A percentile compares a stretch with the other conserved stretches of the same genome.
Evolutionary conservation across 495 filamentous ascomycete genomes (phyloP).

Genomic region (Ramalina peruviana): DNA sequence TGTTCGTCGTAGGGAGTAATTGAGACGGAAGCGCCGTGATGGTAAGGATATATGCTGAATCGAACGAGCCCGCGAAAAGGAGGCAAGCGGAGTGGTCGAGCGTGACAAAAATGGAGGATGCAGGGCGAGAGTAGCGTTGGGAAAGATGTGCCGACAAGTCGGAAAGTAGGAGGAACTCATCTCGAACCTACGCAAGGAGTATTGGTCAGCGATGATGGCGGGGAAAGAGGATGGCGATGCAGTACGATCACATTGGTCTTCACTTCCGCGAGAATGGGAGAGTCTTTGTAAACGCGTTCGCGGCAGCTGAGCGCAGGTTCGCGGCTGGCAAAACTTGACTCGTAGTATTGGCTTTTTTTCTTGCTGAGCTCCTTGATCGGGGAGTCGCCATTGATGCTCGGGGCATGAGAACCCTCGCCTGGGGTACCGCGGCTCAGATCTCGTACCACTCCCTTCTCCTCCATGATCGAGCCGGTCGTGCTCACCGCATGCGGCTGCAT

Average conservation of each 20-base stretch:
- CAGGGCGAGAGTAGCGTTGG: constrained; percentile 55
- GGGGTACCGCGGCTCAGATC: constrained; percentile 4
- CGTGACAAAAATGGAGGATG: constrained; percentile 56
- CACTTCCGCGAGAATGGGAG: constrained; percentile 65
- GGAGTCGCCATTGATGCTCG: constrained; percentile 9
- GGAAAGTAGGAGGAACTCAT: constrained; percentile 42
- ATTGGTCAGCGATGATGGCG: neutral
- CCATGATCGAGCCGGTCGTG: constrained; percentile 4
- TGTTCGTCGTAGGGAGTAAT: constrained; percentile 65
- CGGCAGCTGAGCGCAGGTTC: constrained; percentile 35
- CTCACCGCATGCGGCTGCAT: constrained; percentile 3
- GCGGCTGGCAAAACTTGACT: constrained; percentile 43
- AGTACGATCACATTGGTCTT: constrained; percentile 73
- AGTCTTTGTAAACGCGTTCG: constrained; percentile 47
- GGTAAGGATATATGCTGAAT: constrained; percentile 70
- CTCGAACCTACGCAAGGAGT: constrained; percentile 20
- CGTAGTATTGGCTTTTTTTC: constrained; percentile 40
- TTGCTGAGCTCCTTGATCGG: constrained; percentile 20
- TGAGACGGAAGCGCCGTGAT: constrained; percentile 56
- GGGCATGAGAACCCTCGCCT: neutral
- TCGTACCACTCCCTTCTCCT: constrained; percentile 7
- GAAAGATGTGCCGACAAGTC: constrained; percentile 57
- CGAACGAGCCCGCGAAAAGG: constrained; percentile 55
- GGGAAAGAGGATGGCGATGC: constrained; percentile 1
- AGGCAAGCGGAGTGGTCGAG: constrained; percentile 64